These are phyloP conservation scores for Misopates orontium DNA, from an alignment of 257 asterid species.

Conservation along the genomic window DNA sequence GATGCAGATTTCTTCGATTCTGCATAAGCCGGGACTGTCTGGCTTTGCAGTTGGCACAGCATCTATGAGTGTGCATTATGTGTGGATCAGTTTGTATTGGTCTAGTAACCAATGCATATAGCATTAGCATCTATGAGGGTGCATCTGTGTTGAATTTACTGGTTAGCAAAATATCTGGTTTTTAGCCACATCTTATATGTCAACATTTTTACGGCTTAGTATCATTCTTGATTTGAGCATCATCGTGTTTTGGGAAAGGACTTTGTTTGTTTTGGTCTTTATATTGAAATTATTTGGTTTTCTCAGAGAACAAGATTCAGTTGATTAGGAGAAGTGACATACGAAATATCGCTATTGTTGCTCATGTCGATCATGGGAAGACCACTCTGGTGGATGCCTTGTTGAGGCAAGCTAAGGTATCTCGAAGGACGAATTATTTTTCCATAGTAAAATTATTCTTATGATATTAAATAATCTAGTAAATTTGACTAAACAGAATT, in stretches of 20 bases:
- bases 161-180: neutral
- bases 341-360: constrained; percentile 94
- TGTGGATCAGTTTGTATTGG: neutral
- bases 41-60: neutral
- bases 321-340: constrained; percentile 74
- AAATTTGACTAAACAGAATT: no score
- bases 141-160: neutral
- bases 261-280: constrained; percentile 11
- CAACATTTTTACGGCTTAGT: neutral
- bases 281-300: constrained; percentile 26
- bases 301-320: constrained; percentile 59
- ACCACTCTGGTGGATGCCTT: constrained; percentile 95
- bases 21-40: neutral
- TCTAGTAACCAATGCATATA: neutral
- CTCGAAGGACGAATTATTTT: constrained; percentile 10
- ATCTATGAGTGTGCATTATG: neutral
- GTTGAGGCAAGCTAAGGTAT: constrained; percentile 93
- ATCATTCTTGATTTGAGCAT: neutral
- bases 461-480: neutral
- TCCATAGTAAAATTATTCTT: constrained; percentile 8
- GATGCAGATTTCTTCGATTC: neutral
- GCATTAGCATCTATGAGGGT: neutral
- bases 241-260: neutral
- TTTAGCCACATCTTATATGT: neutral
- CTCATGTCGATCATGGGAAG: constrained; percentile 99